Evolutionary conservation across 257 asterid species (phyloP).

Genomic region (Primulina tabacum): DNA sequence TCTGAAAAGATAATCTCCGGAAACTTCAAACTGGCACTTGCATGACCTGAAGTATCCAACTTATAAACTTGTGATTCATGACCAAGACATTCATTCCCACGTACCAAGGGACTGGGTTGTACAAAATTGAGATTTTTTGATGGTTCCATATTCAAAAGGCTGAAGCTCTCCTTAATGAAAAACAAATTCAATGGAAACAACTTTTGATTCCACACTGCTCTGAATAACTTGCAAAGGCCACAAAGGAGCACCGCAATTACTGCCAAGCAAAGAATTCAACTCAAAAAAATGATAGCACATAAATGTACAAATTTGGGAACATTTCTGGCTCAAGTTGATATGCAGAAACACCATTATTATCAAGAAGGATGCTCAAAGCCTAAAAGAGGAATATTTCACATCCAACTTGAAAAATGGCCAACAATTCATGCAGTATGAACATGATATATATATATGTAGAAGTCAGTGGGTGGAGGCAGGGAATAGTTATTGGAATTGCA

Average conservation of each 20-base stretch:
- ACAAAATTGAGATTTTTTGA: slow-evolving; percentile 36
- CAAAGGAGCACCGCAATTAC: slow-evolving; percentile 38
- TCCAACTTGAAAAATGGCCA: background rate
- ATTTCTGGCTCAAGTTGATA: slow-evolving; percentile 24
- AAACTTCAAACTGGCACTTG: slow-evolving; percentile 37
- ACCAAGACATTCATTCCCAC: slow-evolving; percentile 38
- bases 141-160: slow-evolving; percentile 49
- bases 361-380: slow-evolving; percentile 23
- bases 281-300: slow-evolving; percentile 33
- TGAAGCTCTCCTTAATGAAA: slow-evolving; percentile 22
- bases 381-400: slow-evolving; percentile 5
- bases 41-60: slow-evolving; percentile 43
- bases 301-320: slow-evolving; percentile 24
- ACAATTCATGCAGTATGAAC: too few relatives aligned
- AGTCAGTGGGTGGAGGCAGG: too few relatives aligned
- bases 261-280: slow-evolving; percentile 30
- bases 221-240: slow-evolving; percentile 34
- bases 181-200: slow-evolving; percentile 29
- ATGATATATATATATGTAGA: too few relatives aligned
- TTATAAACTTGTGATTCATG: slow-evolving; percentile 44
- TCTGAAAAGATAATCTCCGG: slow-evolving; percentile 42
- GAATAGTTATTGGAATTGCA: too few relatives aligned
- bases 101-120: slow-evolving; percentile 39
- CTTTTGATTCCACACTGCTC: slow-evolving; percentile 34
- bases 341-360: slow-evolving; percentile 11